Evolutionary conservation across 768 basidiomycete species (phyloP).

Genomic region (Mycena haematopus): DNA sequence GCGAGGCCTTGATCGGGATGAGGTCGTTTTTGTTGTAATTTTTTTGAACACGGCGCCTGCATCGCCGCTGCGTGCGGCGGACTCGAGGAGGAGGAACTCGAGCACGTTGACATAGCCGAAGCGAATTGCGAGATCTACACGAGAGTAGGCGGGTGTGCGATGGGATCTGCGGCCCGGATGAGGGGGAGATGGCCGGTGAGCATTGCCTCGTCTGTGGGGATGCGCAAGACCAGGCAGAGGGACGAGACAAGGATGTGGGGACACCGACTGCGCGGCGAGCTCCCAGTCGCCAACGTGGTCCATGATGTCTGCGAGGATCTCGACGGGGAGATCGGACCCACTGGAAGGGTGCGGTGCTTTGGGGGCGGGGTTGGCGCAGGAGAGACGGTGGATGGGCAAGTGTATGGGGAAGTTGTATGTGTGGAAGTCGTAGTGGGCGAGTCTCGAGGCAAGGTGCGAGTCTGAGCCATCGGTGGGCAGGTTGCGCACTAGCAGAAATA

Average conservation of each 20-base stretch:
- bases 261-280: slow-evolving; percentile 79
- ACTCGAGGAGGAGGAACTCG: slow-evolving; percentile 69
- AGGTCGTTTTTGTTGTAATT: slow-evolving; percentile 69
- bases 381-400: slow-evolving; percentile 37
- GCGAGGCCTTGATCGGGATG: slow-evolving; percentile 80
- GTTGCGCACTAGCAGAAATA: slow-evolving; percentile 77
- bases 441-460: slow-evolving; percentile 68
- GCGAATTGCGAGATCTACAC: slow-evolving; percentile 69
- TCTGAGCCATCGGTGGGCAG: slow-evolving; percentile 71
- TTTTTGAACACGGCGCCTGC: slow-evolving; percentile 63
- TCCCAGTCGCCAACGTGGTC: slow-evolving; percentile 88
- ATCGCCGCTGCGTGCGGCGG: slow-evolving; percentile 28
- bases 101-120: slow-evolving; percentile 82
- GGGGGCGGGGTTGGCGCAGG: slow-evolving; percentile 39
- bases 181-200: slow-evolving; percentile 65
- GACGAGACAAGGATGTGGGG: slow-evolving; percentile 69
- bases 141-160: slow-evolving; percentile 65
- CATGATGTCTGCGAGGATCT: slow-evolving; percentile 78
- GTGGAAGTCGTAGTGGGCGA: slow-evolving; percentile 78
- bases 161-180: slow-evolving; percentile 66
- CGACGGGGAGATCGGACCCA: slow-evolving; percentile 69
- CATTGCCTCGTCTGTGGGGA: slow-evolving; percentile 75
- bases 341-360: slow-evolving; percentile 37
- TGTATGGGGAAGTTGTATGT: slow-evolving; percentile 64
- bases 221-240: slow-evolving; percentile 76